Base-by-base conservation (phyloP, 2,329 filamentous ascomycete species). In the Penicillium griseofulvum region DNA sequence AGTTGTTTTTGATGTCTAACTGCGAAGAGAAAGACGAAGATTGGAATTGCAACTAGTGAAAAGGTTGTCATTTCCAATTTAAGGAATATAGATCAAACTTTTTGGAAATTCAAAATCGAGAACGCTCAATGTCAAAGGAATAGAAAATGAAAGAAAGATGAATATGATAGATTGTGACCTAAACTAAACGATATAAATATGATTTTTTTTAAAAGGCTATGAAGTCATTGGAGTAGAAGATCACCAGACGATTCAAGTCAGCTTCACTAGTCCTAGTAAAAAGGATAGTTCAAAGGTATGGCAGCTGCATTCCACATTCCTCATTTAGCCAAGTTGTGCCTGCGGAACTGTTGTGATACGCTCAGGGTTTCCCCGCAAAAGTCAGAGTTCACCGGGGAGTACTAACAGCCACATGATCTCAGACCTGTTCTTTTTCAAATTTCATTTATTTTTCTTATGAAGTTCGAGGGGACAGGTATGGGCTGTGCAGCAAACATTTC, bases 1-100 rank as follows among this genome's bases (percentile, higher is more conserved):
- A 58, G 49, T 38, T 57, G 49, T 50, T 64, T 67, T 52, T 64
- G 55, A 43, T 69, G 61, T 61, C 63, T 64, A 31, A 68, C 52
- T 34, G 68, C 50, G 26, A 71, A 57, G 39, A 67, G 61, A 48
- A 72, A 45, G 54, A 72, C 54, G 52, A 70, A 49, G 47, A 73
- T 59, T 43, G 65, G 60, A 60, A 71, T 48, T 11, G 57, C 63
- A 55, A 65, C 56, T 51, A 71, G 63, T 50, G 69, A 67, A 29
- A 73, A 58, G 51, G 58, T 60, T 59, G 69, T 65, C 70, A 73
- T 73, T 56, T 62, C 48, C 57, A 56, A 62, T 57, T 33, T 4
- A 29, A 49, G 34, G n/a, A 22, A 7, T 36, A 14, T 34, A 43
- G 28, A 43, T 19, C n/a, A 5, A n/a, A 33, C 19, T 28, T 44